Conservation (phyloP, 1,139 yeast species). For the Suhomyces bokatorum region DNA sequence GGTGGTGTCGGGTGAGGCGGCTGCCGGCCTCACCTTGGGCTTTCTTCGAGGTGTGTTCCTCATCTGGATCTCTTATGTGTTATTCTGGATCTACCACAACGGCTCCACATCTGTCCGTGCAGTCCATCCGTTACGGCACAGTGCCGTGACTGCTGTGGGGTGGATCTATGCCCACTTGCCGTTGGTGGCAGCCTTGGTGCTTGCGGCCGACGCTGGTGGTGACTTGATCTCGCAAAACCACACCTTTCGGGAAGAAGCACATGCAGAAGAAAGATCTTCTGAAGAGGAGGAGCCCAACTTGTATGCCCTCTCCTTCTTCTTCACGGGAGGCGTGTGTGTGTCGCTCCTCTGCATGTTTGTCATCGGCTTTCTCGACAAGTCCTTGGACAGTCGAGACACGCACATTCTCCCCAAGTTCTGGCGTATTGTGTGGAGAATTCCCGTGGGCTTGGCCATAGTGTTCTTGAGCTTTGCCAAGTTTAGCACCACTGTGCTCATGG, state of each 20-base stretch:
- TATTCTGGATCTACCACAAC: constrained; percentile 56
- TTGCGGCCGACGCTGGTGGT: constrained; percentile 66
- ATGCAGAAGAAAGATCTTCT: constrained; percentile 17
- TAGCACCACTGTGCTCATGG: constrained; percentile 45
- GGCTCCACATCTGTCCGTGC: constrained; percentile 54
- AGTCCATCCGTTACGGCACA: constrained; percentile 56
- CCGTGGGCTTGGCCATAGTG: constrained; percentile 39
- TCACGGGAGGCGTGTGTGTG: constrained; percentile 51
- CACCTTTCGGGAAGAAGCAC: constrained; percentile 2
- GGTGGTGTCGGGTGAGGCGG: constrained; percentile 53
- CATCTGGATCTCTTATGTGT: constrained; percentile 50
- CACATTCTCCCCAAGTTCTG: constrained; percentile 36
- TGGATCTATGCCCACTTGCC: constrained; percentile 58
- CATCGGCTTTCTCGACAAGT: constrained; percentile 41
- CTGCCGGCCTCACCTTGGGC: constrained; percentile 45
- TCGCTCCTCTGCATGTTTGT: constrained; percentile 36
- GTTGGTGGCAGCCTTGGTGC: constrained; percentile 49
- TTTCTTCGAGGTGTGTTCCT: constrained; percentile 52
- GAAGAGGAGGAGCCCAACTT: constrained; percentile 26
- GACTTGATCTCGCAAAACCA: constrained; percentile 32
- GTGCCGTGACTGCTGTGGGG: constrained; percentile 44
- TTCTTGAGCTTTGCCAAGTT: constrained; percentile 50
- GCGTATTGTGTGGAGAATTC: constrained; percentile 43
- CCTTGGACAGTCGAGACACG: constrained; percentile 34
- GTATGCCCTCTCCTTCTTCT: constrained; percentile 45